Evolutionary conservation across 208 protist species (phyloP).

Genomic region (Angomonas deanei): DNA sequence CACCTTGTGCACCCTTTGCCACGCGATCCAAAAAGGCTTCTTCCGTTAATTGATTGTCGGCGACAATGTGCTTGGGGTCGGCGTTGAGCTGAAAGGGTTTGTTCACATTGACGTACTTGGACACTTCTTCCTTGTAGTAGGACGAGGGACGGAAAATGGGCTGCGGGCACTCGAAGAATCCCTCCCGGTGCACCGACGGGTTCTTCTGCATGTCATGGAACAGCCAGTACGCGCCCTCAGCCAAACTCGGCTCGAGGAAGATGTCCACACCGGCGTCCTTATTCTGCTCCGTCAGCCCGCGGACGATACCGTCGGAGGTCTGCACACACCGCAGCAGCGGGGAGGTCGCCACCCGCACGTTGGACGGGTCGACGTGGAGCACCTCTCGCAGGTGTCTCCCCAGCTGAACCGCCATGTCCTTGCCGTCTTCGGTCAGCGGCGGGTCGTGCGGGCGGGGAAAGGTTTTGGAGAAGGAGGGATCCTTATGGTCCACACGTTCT

Average conservation of each 20-base stretch:
- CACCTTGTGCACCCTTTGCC: conserved; percentile 10
- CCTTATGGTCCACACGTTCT: conserved; percentile 43
- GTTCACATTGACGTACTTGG: conserved; percentile 17
- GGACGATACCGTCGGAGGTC: conserved; percentile 37
- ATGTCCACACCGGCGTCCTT: conserved; percentile 10
- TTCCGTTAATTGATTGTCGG: conserved; percentile 24
- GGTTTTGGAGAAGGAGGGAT: conserved; percentile 24
- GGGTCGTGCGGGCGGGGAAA: conserved; percentile 49
- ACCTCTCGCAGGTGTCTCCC: conserved; percentile 24
- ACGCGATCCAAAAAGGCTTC: conserved; percentile 25
- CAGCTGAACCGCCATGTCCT: conserved; percentile 35
- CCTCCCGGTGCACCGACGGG: conserved; percentile 10
- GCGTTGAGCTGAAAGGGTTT: conserved; percentile 32
- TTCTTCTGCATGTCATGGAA: conserved; percentile 40
- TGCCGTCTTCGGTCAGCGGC: conserved; percentile 41
- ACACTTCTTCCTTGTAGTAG: conserved; percentile 25
- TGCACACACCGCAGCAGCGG: conserved; percentile 49
- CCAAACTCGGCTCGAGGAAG: conserved; percentile 37
- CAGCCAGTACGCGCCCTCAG: conserved; percentile 39
- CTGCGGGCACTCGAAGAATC: conserved; percentile 21
- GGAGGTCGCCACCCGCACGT: conserved; percentile 30
- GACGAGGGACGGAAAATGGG: conserved; percentile 24
- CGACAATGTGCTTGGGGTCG: conserved; percentile 16
- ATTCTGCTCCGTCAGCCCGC: conserved; percentile 10
- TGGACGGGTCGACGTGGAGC: conserved; percentile 13